These are phyloP conservation scores for Cryphonectria radicalis DNA, from an alignment of 2,329 filamentous ascomycete genomes.

Conservation along the genomic window DNA sequence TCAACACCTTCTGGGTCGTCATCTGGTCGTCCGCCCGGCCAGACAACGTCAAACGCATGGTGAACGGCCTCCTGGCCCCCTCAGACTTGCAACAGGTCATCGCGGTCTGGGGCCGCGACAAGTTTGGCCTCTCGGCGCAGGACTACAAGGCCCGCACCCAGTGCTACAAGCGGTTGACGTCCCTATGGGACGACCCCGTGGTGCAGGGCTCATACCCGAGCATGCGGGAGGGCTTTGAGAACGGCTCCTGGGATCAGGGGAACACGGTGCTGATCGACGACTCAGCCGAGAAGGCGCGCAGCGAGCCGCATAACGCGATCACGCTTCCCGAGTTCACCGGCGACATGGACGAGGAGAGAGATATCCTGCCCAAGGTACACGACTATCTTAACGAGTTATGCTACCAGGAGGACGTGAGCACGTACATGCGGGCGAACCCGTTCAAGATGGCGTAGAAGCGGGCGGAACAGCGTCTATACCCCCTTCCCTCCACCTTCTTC, in stretches of 20 bases:
- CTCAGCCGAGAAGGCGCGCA: conserved; percentile 75
- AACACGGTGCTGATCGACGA: conserved; percentile 95
- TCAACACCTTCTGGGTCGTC: conserved; percentile 77
- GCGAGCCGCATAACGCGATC: conserved; percentile 83
- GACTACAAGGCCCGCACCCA: conserved; percentile 77
- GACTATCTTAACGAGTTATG: conserved; percentile 63
- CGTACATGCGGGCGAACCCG: conserved; percentile 57
- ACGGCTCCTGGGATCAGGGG: conserved; percentile 70
- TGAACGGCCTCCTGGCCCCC: conserved; percentile 63
- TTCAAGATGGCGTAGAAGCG: conserved; percentile 47
- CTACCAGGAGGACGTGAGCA: conserved; percentile 63
- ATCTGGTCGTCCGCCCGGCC: conserved; percentile 89
- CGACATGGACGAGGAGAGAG: conserved; percentile 42
- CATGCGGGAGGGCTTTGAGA: conserved; percentile 35
- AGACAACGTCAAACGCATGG: conserved; percentile 72
- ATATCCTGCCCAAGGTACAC: conserved; percentile 62
- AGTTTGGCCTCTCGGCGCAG: conserved; percentile 64
- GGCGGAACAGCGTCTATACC: background rate
- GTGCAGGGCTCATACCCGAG: conserved; percentile 52
- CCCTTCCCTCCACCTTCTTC: no score
- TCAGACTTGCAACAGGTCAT: conserved; percentile 61
- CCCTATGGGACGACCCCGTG: conserved; percentile 65
- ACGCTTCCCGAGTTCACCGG: conserved; percentile 77
- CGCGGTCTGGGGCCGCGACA: conserved; percentile 78
- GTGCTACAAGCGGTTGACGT: conserved; percentile 84